A percentile compares a stretch with the other conserved stretches of the same genome.
Conservation (phyloP, 352 stramenopile genomes). For the Pythium coloratum region DNA sequence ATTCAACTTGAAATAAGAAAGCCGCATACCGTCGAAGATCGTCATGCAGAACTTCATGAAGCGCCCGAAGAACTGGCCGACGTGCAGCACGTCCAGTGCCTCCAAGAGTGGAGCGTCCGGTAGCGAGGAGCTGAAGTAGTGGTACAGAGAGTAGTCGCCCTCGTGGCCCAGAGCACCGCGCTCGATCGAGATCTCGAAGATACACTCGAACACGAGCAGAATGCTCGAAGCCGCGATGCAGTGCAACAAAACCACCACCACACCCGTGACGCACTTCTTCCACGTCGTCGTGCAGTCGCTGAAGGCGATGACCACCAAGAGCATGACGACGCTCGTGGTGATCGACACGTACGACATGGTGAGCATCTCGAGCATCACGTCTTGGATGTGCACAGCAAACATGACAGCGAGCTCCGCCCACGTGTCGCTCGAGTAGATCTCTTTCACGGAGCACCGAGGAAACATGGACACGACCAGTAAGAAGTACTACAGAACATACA, state of each 20-base stretch:
- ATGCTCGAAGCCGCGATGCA: slow-evolving; percentile 70
- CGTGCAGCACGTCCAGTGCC: slow-evolving; percentile 64
- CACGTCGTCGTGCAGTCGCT: slow-evolving; percentile 68
- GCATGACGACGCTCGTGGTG: slow-evolving; percentile 52
- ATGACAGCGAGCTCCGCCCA: slow-evolving; percentile 40
- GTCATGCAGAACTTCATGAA: slow-evolving; percentile 82
- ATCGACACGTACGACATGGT: slow-evolving; percentile 79
- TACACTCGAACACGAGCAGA: slow-evolving; percentile 77
- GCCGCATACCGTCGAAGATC: slow-evolving; percentile 71
- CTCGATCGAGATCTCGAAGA: slow-evolving; percentile 71
- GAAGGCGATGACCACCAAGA: slow-evolving; percentile 62
- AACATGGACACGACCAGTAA: slow-evolving; percentile 92
- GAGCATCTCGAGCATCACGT: slow-evolving; percentile 68
- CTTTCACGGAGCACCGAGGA: slow-evolving; percentile 82
- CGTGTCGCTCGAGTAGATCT: slow-evolving; percentile 61
- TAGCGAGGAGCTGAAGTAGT: slow-evolving; percentile 77
- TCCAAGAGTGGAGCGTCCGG: slow-evolving; percentile 65
- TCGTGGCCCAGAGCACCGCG: slow-evolving; percentile 62
- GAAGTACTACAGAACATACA: slow-evolving; percentile 69
- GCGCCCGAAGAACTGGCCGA: slow-evolving; percentile 59
- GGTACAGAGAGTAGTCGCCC: slow-evolving; percentile 70
- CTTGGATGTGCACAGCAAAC: slow-evolving; percentile 56
- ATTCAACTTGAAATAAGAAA: background rate
- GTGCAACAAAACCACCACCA: slow-evolving; percentile 55
- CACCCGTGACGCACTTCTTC: slow-evolving; percentile 55